phyloP scores from a whole-genome alignment of 305 asterid species.

The Fraxinus floribunda region DNA sequence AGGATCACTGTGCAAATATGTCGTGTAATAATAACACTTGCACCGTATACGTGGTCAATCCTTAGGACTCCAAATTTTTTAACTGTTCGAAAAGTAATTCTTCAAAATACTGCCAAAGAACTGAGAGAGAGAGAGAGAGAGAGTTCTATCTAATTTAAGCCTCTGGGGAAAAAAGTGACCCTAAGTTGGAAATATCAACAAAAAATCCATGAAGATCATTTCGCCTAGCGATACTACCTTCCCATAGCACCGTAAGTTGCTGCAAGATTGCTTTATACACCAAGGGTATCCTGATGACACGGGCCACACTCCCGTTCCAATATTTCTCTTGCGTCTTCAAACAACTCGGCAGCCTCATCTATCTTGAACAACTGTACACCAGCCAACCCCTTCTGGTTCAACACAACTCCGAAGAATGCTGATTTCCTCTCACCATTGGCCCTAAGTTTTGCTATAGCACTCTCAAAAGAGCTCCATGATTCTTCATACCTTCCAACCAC shows the following conservation, averaged over 20 bases:
- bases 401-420: slow-evolving; percentile 81
- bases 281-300: slow-evolving; percentile 88
- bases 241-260: slow-evolving; percentile 97
- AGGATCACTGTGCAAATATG: not conserved
- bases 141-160: too few relatives aligned
- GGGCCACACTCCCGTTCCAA: slow-evolving; percentile 89
- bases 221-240: slow-evolving; percentile 52
- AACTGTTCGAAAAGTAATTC: not conserved
- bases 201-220: not conserved
- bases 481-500: slow-evolving; percentile 81
- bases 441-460: slow-evolving; percentile 74
- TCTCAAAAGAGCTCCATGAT: slow-evolving; percentile 71
- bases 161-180: not conserved
- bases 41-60: not conserved
- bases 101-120: too few relatives aligned
- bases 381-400: slow-evolving; percentile 97
- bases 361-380: slow-evolving; percentile 84
- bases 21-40: not conserved
- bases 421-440: slow-evolving; percentile 91
- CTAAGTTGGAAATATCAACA: not conserved
- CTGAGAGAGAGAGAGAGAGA: too few relatives aligned
- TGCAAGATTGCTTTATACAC: slow-evolving; percentile 92
- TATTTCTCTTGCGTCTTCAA: slow-evolving; percentile 90
- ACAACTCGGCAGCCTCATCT: slow-evolving; percentile 91
- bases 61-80: not conserved